A percentile compares a stretch with the other conserved stretches of the same genome.
phyloP scores from a whole-genome alignment of 768 basidiomycete species.

The Leccinum rimulosum region DNA sequence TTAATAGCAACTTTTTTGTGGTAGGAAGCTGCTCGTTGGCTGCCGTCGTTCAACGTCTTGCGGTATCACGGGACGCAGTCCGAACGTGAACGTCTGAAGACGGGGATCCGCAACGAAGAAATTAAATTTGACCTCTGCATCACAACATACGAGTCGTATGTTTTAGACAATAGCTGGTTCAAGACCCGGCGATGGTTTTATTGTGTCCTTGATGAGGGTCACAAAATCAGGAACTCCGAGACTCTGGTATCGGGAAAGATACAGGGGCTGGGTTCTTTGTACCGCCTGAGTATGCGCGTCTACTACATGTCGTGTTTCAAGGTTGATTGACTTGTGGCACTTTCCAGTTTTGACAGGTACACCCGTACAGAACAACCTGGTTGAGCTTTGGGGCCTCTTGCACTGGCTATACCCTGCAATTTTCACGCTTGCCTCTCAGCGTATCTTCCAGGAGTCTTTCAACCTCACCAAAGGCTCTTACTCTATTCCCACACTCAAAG shows the following conservation, averaged over 20 bases:
- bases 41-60: slow-evolving; percentile 48
- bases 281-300: slow-evolving; percentile 47
- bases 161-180: slow-evolving; percentile 57
- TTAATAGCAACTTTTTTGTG: not conserved
- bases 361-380: slow-evolving; percentile 65
- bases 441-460: slow-evolving; percentile 51
- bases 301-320: not conserved
- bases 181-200: slow-evolving; percentile 57
- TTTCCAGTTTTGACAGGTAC: slow-evolving; percentile 65
- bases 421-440: slow-evolving; percentile 48
- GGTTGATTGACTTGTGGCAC: not conserved
- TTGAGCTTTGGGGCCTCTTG: slow-evolving; percentile 55
- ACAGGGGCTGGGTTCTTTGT: slow-evolving; percentile 53
- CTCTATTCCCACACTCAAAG: slow-evolving; percentile 45
- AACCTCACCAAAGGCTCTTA: slow-evolving; percentile 54
- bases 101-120: slow-evolving; percentile 36
- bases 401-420: slow-evolving; percentile 55
- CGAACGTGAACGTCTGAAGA: slow-evolving; percentile 57
- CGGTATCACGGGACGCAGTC: slow-evolving; percentile 59
- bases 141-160: slow-evolving; percentile 68
- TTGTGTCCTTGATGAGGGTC: slow-evolving; percentile 64
- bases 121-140: slow-evolving; percentile 48
- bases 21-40: slow-evolving; percentile 54
- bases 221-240: slow-evolving; percentile 69
- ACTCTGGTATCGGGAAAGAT: slow-evolving; percentile 52